Evolutionary conservation across 306 rosid genomes (phyloP).

Genomic region (Cucurbita maxima): DNA sequence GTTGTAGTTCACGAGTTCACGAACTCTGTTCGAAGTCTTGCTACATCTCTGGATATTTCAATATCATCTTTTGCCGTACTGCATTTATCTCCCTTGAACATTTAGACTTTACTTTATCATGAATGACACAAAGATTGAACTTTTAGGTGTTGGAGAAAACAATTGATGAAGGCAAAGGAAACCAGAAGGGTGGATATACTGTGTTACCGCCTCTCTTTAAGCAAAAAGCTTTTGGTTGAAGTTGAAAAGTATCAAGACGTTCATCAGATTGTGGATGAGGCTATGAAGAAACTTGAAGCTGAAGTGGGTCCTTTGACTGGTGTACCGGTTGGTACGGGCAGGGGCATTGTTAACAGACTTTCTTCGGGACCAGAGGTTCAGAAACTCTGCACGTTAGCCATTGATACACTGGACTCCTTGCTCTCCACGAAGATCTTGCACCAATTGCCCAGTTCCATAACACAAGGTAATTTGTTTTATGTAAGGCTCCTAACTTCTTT

Average conservation of each 20-base stretch:
- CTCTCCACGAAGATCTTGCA: constrained; percentile 9
- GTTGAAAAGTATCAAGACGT: constrained; percentile 40
- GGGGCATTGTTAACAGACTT: constrained; percentile 96
- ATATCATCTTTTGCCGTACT: not conserved
- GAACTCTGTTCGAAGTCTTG: not conserved
- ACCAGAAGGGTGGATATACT: constrained; percentile 86
- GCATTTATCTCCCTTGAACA: not conserved
- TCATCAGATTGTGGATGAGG: constrained; percentile 54
- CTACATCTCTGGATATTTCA: not conserved
- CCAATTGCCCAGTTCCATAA: not conserved
- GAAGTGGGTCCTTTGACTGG: constrained; percentile 81
- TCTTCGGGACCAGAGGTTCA: constrained; percentile 95
- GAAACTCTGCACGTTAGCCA: constrained; percentile 64
- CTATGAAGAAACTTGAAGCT: constrained; percentile 66
- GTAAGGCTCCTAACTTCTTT: not conserved
- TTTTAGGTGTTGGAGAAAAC: constrained; percentile 74
- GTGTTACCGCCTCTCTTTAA: constrained; percentile 75
- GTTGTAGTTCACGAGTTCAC: not conserved
- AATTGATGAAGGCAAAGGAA: constrained; percentile 58
- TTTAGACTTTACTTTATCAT: not conserved
- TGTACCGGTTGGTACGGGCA: constrained; percentile 68
- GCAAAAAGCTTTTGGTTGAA: constrained; percentile 67
- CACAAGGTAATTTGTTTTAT: constrained; percentile 4
- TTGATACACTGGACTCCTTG: constrained; percentile 53
- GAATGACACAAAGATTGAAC: not conserved